Base-by-base conservation (phyloP, 2,329 filamentous ascomycete genomes). In the Penicillium sp. region DNA sequence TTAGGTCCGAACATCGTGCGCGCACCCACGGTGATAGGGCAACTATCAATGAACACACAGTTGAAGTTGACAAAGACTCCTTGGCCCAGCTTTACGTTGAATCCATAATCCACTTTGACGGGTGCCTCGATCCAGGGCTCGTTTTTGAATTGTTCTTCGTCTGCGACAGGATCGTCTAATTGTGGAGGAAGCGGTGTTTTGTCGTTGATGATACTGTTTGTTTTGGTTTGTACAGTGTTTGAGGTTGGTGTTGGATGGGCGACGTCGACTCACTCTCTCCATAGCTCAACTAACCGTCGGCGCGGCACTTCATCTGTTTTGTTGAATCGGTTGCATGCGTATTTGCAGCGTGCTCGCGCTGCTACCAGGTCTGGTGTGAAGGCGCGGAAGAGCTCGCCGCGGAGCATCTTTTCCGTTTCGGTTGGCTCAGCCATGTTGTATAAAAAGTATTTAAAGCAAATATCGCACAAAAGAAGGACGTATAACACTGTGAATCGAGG, bases 1-100 rank as follows among this genome's bases (percentile, higher is more conserved):
- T 90, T 89, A 1, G 91, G 89, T 0, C 89, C 91, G 38, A 94
- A 76, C 24, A 96, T 74, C 1, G 89, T 92, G 47, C 90, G 83
- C 4, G 85, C 81, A 0, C 91, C 91, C 44, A 96, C 83, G 1
- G 79, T 84, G 50, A 95, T 87, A 25, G 78, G 71, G 67, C 85
- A 88, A 1, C 88, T 92, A 67, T 95, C 91, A 27, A 95, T 75
- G 66, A 90, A 88, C 5, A 84, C 85, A 61, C 82, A 86, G 70
- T 90, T 86, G 67, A 80, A 85, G 72, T 88, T 95, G 68, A 95
- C 79, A 63, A 85, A 94, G 13, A 89, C 88, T 48, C 84, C 83
- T 40, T 81, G 74, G 16, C 88, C 90, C 7, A 92, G 68, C 50
- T 79, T 81, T 41, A 92, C 76, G 56, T 94, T 91, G 62, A 79